Evolutionary conservation across 140 eudicot species (phyloP).

Genomic region (Anethum foeniculum): DNA sequence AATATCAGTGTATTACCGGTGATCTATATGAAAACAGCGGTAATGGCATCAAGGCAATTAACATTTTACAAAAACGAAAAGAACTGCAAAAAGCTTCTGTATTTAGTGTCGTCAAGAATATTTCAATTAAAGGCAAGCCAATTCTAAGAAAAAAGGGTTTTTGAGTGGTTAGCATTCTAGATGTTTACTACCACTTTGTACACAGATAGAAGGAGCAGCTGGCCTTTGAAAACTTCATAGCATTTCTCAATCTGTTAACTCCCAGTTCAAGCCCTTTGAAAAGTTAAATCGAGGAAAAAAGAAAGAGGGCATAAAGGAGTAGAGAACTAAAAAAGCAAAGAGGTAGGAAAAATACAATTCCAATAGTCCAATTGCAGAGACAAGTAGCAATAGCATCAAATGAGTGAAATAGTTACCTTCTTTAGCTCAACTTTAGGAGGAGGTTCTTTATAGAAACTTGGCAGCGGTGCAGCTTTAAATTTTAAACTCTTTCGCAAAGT

Average conservation of each 20-base stretch:
- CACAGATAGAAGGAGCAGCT: not conserved
- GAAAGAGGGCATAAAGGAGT: not conserved
- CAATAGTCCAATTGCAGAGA: not conserved
- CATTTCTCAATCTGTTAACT: not conserved
- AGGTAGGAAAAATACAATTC: not conserved
- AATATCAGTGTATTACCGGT: not conserved
- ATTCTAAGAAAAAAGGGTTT: not conserved
- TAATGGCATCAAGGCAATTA: not conserved
- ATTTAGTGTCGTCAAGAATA: not conserved
- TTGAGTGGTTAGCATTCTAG: not conserved
- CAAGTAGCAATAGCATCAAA: not conserved
- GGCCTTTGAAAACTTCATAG: not conserved
- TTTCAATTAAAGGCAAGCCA: not conserved
- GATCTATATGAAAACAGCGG: not conserved
- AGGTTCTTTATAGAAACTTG: slow-evolving; percentile 82
- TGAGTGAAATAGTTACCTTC: slow-evolving; percentile 43
- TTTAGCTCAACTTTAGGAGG: slow-evolving; percentile 78
- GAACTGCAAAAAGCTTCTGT: not conserved
- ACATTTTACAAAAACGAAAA: not conserved
- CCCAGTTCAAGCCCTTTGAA: not conserved
- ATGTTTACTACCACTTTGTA: not conserved
- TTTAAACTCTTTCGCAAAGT: slow-evolving; percentile 67
- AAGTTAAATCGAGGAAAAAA: not conserved
- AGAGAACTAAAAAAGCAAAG: not conserved
- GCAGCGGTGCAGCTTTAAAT: slow-evolving; percentile 91